Percentiles rank a stretch among this genome's conserved stretches.
phyloP scores from a whole-genome alignment of 306 rosid species.

The Hippophae tibetana region DNA sequence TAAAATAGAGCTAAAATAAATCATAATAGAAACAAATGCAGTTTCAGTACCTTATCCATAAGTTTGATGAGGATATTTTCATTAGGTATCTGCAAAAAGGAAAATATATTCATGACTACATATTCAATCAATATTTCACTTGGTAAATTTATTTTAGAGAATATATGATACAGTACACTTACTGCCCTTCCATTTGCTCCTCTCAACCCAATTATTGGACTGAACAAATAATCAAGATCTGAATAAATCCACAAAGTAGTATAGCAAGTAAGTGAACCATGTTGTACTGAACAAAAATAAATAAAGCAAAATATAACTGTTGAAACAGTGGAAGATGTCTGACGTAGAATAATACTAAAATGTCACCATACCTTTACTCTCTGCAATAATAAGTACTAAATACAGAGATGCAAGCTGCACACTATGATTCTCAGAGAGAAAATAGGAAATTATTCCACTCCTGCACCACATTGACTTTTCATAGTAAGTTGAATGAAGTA shows the following conservation, averaged over 20 bases:
- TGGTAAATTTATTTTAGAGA: background rate
- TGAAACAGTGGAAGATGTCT: background rate
- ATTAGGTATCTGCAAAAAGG: conserved; percentile 23
- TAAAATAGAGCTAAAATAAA: conserved; percentile 2
- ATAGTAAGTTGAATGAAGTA: background rate
- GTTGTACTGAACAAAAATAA: background rate
- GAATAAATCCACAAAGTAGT: conserved; percentile 21
- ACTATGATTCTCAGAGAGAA: conserved; percentile 43
- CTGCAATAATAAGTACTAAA: conserved; percentile 50
- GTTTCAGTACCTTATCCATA: conserved; percentile 43
- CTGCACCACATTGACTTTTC: conserved; percentile 33
- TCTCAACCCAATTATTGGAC: conserved; percentile 30
- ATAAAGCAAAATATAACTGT: background rate
- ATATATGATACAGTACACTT: conserved; percentile 6
- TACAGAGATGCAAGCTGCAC: conserved; percentile 45
- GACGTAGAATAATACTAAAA: background rate
- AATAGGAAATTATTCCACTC: conserved; percentile 44
- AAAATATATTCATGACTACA: background rate
- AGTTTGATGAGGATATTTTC: conserved; percentile 33
- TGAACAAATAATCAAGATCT: conserved; percentile 53
- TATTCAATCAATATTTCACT: too few relatives aligned
- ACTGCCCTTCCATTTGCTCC: conserved; percentile 29
- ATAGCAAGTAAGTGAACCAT: conserved; percentile 5
- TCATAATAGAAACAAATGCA: background rate
- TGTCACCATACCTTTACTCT: conserved; percentile 48